Evolutionary conservation across 2,329 filamentous ascomycete species (phyloP).

Genomic region (Pyricularia sp.): DNA sequence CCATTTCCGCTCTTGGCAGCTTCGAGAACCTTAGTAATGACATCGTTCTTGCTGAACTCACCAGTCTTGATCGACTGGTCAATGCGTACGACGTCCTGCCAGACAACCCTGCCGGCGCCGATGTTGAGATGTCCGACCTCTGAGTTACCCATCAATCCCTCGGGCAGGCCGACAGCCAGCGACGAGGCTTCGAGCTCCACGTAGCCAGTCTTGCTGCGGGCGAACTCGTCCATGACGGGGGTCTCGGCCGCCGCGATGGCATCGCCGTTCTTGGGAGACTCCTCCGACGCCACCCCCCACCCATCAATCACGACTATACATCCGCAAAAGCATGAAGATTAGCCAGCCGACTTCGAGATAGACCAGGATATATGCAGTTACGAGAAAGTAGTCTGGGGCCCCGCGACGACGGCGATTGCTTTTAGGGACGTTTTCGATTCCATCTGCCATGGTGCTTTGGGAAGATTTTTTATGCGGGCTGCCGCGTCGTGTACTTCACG

Average conservation of each 20-base stretch:
- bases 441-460: neutral
- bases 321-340: slow-evolving; percentile 44
- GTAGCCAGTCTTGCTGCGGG: slow-evolving; percentile 72
- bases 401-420: slow-evolving; percentile 6
- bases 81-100: slow-evolving; percentile 97
- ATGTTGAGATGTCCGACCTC: slow-evolving; percentile 99
- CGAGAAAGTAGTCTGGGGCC: slow-evolving; percentile 29
- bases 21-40: slow-evolving; percentile 68
- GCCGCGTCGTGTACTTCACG: neutral
- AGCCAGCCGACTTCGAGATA: slow-evolving; percentile 51
- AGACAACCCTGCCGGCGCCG: slow-evolving; percentile 91
- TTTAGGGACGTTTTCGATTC: neutral
- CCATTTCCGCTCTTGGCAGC: slow-evolving; percentile 81
- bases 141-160: slow-evolving; percentile 97
- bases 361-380: slow-evolving; percentile 40
- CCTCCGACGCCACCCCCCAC: slow-evolving; percentile 79
- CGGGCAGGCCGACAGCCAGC: slow-evolving; percentile 86
- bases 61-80: slow-evolving; percentile 84
- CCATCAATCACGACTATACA: slow-evolving; percentile 91
- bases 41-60: slow-evolving; percentile 66
- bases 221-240: slow-evolving; percentile 89
- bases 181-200: slow-evolving; percentile 93
- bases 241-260: slow-evolving; percentile 91
- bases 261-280: slow-evolving; percentile 81
- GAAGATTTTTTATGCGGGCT: neutral